Conservation (phyloP, 805 yeast species). For the Cyberlindnera petersonii region DNA sequence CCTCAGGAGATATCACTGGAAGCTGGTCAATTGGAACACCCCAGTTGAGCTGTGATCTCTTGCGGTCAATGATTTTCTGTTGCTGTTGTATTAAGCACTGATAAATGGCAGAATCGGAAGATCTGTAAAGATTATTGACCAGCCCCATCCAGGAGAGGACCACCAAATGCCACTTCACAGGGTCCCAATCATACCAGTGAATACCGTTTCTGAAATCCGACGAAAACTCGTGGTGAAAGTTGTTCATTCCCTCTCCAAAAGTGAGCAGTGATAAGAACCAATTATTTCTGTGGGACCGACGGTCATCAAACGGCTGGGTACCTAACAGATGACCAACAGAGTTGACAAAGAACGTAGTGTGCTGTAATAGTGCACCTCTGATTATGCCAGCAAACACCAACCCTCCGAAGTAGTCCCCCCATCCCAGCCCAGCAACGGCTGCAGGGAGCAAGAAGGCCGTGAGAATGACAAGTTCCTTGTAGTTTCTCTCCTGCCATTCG, state of each 20-base stretch:
- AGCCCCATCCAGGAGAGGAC: slow-evolving; percentile 48
- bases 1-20: slow-evolving; percentile 61
- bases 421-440: slow-evolving; percentile 55
- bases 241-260: slow-evolving; percentile 88
- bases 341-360: slow-evolving; percentile 71
- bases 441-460: slow-evolving; percentile 63
- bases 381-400: slow-evolving; percentile 73
- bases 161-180: slow-evolving; percentile 70
- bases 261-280: slow-evolving; percentile 60
- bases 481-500: slow-evolving; percentile 26
- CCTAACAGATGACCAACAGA: slow-evolving; percentile 81
- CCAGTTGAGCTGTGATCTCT: slow-evolving; percentile 82
- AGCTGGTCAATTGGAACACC: slow-evolving; percentile 88
- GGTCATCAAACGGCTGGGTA: slow-evolving; percentile 68
- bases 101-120: slow-evolving; percentile 44
- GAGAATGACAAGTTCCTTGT: slow-evolving; percentile 47
- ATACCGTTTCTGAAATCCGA: slow-evolving; percentile 79
- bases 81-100: slow-evolving; percentile 75
- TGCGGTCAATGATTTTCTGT: slow-evolving; percentile 73
- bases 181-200: slow-evolving; percentile 75
- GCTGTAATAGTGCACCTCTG: slow-evolving; percentile 71
- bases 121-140: slow-evolving; percentile 54
- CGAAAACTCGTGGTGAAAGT: slow-evolving; percentile 94
- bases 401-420: slow-evolving; percentile 79
- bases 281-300: slow-evolving; percentile 69